Evolutionary conservation across 345 rosid genomes (phyloP).

Genomic region (Dimocarpus longan): DNA sequence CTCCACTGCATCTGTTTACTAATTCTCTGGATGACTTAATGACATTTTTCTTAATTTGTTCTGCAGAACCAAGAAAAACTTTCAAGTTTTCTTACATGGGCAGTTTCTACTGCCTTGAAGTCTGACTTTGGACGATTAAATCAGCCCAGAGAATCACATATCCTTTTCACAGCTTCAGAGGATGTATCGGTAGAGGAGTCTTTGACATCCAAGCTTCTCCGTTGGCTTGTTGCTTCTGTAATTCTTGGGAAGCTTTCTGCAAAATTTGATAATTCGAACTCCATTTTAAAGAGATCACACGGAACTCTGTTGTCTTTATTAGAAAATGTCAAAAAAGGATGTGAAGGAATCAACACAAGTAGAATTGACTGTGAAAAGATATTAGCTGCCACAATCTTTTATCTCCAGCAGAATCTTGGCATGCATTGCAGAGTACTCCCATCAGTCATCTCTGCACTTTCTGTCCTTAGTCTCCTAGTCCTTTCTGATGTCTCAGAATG

Average conservation of each 20-base stretch:
- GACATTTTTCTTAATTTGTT: conserved; percentile 22
- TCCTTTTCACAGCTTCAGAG: conserved; percentile 29
- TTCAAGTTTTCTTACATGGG: conserved; percentile 73
- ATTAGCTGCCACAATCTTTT: conserved; percentile 52
- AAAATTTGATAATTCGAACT: conserved; percentile 26
- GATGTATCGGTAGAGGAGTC: conserved; percentile 53
- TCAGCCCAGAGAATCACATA: conserved; percentile 27
- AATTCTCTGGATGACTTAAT: not conserved
- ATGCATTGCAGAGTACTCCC: conserved; percentile 46
- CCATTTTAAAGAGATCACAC: conserved; percentile 35
- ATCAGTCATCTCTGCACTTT: conserved; percentile 69
- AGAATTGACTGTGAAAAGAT: conserved; percentile 35
- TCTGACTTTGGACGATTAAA: conserved; percentile 40
- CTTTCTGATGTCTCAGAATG: conserved; percentile 34
- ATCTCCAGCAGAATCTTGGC: conserved; percentile 67
- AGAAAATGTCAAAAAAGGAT: conserved; percentile 35
- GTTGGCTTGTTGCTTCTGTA: conserved; percentile 84
- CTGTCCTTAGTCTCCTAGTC: conserved; percentile 39
- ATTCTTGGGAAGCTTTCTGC: conserved; percentile 62
- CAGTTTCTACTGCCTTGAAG: conserved; percentile 61
- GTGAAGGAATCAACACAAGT: conserved; percentile 29
- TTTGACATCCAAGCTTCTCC: conserved; percentile 65
- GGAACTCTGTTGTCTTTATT: conserved; percentile 49
- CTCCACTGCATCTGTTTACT: not conserved
- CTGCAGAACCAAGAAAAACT: conserved; percentile 62